These are phyloP conservation scores for Linnemannia schmuckeri DNA, from an alignment of 192 early-diverging fungal species.

Conservation along the genomic window DNA sequence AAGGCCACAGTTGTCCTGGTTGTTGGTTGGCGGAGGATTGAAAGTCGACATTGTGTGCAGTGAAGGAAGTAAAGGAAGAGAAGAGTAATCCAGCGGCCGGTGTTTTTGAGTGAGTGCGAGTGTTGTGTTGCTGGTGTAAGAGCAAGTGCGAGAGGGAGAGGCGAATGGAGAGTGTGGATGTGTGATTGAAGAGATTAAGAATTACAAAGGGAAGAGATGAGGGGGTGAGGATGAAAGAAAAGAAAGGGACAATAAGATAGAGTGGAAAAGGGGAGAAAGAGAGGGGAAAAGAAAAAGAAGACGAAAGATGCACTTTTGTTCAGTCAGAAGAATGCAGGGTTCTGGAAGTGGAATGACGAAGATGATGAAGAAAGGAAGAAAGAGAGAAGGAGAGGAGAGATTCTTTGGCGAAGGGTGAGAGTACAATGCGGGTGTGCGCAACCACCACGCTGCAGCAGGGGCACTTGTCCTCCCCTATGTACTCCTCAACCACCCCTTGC, in stretches of 20 bases:
- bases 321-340: too few species aligned
- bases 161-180: background rate
- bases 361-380: too few species aligned
- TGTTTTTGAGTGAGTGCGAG: background rate
- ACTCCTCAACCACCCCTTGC: too few species aligned
- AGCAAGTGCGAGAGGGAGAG: background rate
- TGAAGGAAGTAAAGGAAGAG: background rate
- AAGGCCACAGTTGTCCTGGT: constrained; percentile 17
- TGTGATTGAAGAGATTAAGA: background rate
- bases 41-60: constrained; percentile 17
- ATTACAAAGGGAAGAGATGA: background rate
- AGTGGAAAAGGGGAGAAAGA: background rate
- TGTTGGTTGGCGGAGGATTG: constrained; percentile 32
- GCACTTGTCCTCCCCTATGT: too few species aligned
- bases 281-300: background rate
- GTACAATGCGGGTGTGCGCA: too few species aligned
- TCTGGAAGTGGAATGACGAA: too few species aligned
- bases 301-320: background rate
- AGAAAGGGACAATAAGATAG: background rate
- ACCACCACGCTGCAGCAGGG: too few species aligned
- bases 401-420: too few species aligned
- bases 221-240: background rate
- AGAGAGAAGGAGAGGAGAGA: too few species aligned
- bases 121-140: too few species aligned
- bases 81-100: background rate